phyloP scores from a whole-genome alignment of 352 stramenopile genomes.

The Pythium rhizo-oryzae region DNA sequence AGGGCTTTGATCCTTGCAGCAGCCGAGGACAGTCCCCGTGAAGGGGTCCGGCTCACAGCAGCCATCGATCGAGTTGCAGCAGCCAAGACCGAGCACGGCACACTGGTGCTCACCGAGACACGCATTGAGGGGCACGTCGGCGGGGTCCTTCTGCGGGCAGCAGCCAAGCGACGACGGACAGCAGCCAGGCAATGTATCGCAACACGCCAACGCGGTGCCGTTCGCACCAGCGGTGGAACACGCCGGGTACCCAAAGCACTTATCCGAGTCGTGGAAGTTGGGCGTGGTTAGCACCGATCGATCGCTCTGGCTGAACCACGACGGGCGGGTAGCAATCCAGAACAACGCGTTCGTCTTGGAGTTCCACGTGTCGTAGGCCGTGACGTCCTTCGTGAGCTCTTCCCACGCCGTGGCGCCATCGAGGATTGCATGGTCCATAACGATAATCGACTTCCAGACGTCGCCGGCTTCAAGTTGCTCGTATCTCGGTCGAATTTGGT shows the following conservation, averaged over 20 bases:
- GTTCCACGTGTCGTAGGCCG: conserved; percentile 74
- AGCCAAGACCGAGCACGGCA: conserved; percentile 54
- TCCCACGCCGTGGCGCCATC: conserved; percentile 61
- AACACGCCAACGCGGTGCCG: conserved; percentile 64
- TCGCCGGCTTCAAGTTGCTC: conserved; percentile 41
- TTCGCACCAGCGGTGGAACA: conserved; percentile 61
- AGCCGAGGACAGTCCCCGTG: conserved; percentile 51
- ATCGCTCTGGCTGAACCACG: conserved; percentile 63
- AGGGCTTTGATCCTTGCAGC: conserved; percentile 59
- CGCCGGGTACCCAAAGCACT: conserved; percentile 69
- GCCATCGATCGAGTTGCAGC: conserved; percentile 72
- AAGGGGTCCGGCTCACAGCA: conserved; percentile 64
- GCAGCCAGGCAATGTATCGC: conserved; percentile 66
- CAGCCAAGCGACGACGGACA: conserved; percentile 67
- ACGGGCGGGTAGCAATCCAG: conserved; percentile 74
- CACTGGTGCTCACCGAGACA: conserved; percentile 72
- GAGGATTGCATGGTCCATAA: conserved; percentile 76
- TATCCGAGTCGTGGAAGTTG: conserved; percentile 40
- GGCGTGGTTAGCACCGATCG: conserved; percentile 32
- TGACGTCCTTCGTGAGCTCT: conserved; percentile 52
- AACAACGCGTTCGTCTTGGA: conserved; percentile 72
- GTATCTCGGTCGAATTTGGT: conserved; percentile 50
- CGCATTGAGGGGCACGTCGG: conserved; percentile 47
- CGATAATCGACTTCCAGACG: conserved; percentile 76
- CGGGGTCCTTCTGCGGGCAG: conserved; percentile 54